These are phyloP conservation scores for Euphorbia lathyris DNA, from an alignment of 345 rosid genomes.

Conservation along the genomic window DNA sequence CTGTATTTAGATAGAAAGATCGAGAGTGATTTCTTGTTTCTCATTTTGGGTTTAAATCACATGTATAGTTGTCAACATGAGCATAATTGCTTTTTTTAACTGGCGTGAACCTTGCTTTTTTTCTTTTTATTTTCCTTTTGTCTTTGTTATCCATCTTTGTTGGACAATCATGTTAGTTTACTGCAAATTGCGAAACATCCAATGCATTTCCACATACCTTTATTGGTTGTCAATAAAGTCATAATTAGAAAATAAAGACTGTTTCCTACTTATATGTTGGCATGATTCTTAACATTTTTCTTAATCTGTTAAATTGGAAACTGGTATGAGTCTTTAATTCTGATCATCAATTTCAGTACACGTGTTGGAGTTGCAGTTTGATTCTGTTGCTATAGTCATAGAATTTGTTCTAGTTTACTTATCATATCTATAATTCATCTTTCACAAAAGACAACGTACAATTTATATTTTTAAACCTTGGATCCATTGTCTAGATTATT, in stretches of 20 bases:
- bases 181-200: background rate
- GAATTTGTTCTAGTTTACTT: background rate
- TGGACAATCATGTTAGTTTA: background rate
- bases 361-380: background rate
- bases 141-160: background rate
- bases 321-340: background rate
- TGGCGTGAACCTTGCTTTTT: background rate
- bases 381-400: background rate
- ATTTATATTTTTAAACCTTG: background rate
- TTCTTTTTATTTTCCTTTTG: background rate
- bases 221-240: background rate
- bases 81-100: background rate
- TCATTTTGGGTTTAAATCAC: background rate
- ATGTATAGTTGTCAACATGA: background rate
- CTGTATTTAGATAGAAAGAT: background rate
- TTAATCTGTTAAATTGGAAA: background rate
- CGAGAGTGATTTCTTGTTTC: background rate
- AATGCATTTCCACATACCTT: background rate
- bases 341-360: background rate
- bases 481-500: background rate
- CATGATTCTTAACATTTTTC: background rate
- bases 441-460: background rate
- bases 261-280: background rate
- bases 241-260: background rate
- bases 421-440: background rate